A percentile compares a stretch with the other conserved stretches of the same genome.
Conservation (phyloP, 2,329 filamentous ascomycete species). For the Pyrenophora teres region DNA sequence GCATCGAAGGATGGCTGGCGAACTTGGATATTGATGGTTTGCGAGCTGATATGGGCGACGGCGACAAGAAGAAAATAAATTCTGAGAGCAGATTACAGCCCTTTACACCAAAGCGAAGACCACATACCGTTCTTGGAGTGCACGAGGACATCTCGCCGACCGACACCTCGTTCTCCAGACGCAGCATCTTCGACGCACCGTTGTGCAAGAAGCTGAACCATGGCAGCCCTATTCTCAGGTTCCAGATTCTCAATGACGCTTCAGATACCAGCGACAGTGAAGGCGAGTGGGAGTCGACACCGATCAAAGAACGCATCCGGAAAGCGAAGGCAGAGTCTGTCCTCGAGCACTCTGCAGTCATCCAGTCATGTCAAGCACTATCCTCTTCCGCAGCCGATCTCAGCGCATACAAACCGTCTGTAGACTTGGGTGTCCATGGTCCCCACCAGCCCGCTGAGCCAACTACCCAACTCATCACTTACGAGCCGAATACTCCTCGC, state of each 20-base stretch:
- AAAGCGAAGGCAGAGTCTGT: not conserved
- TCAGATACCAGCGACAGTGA: conserved; percentile 12
- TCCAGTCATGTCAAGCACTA: too few relatives aligned
- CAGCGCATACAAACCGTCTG: not conserved
- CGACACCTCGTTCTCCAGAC: conserved; percentile 27
- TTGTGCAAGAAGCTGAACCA: not conserved
- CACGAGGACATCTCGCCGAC: conserved; percentile 29
- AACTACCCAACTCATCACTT: not conserved
- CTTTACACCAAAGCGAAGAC: not conserved
- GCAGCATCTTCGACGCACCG: conserved; percentile 29
- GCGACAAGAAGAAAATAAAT: not conserved
- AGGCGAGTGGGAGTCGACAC: not conserved
- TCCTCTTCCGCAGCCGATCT: not conserved
- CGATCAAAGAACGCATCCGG: not conserved
- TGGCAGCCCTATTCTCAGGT: not conserved
- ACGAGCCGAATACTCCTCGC: not conserved
- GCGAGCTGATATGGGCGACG: not conserved
- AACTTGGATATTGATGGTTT: not conserved
- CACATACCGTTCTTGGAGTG: not conserved
- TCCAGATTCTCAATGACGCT: conserved; percentile 3
- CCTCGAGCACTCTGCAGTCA: too few relatives aligned
- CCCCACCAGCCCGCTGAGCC: not conserved
- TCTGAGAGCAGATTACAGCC: not conserved
- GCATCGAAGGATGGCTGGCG: conserved; percentile 9
- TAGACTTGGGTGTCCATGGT: not conserved